Evolutionary conservation across 23 red algal genomes (phyloP).

Genomic region (Porphyridium purpureum): DNA sequence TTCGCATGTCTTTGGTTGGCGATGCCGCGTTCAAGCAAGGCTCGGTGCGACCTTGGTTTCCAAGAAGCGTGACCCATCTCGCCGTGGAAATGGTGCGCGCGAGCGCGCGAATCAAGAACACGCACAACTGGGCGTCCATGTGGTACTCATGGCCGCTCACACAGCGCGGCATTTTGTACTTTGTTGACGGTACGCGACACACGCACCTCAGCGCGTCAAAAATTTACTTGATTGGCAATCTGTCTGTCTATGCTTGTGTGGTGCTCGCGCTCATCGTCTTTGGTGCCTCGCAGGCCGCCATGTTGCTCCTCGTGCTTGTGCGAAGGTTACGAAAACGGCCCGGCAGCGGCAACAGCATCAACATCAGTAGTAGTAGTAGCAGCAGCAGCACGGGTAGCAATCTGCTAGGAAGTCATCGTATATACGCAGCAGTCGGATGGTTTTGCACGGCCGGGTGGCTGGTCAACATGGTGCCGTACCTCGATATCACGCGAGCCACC

Average conservation of each 20-base stretch:
- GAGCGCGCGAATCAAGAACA: constrained; percentile 48
- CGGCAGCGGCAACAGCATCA: too few relatives aligned
- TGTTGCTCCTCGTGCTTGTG: constrained; percentile 9
- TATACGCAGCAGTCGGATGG: too few relatives aligned
- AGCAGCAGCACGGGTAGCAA: too few relatives aligned
- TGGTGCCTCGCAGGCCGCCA: background rate
- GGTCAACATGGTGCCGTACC: constrained; percentile 53
- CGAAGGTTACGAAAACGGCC: too few relatives aligned
- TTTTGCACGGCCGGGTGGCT: constrained; percentile 39
- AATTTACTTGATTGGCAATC: constrained; percentile 86
- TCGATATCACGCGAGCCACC: constrained; percentile 44
- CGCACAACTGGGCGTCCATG: constrained; percentile 60
- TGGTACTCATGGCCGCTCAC: constrained; percentile 82
- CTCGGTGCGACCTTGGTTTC: constrained; percentile 19
- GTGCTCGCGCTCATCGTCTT: constrained; percentile 19
- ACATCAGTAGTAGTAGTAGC: too few relatives aligned
- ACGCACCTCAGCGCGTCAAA: constrained; percentile 20
- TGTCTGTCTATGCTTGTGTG: constrained; percentile 15
- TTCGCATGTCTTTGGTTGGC: constrained; percentile 41
- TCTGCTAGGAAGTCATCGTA: too few relatives aligned
- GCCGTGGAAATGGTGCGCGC: constrained; percentile 81
- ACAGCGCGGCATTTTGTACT: constrained; percentile 53
- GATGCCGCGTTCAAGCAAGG: constrained; percentile 18
- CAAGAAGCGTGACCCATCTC: constrained; percentile 38
- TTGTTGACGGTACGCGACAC: too few relatives aligned